phyloP scores from a whole-genome alignment of 2,329 filamentous ascomycete genomes.

The Claviceps sp. region DNA sequence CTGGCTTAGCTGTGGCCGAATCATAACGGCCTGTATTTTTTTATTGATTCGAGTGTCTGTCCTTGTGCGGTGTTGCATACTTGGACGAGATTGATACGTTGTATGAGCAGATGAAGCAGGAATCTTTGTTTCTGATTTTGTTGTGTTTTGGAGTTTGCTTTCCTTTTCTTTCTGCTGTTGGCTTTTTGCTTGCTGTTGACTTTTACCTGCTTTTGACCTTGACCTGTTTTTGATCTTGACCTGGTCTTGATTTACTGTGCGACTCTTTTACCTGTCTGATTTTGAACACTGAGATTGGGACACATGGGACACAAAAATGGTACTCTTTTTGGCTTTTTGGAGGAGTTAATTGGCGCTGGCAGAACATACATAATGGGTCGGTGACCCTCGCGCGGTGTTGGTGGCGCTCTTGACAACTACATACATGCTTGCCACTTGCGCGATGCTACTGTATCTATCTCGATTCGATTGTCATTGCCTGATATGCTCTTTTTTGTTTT shows the following conservation, averaged over 20 bases:
- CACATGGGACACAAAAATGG: no score
- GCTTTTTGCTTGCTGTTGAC: no score
- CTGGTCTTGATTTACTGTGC: no score
- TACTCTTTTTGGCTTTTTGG: no score
- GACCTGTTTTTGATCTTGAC: no score
- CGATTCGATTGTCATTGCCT: background rate
- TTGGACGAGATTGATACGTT: background rate
- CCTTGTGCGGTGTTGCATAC: background rate
- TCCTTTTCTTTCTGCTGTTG: no score
- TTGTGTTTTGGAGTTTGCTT: no score
- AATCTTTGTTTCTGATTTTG: no score
- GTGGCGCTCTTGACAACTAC: background rate
- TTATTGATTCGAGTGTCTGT: background rate
- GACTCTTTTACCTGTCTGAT: no score
- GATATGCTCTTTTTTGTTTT: background rate
- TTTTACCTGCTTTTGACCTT: no score
- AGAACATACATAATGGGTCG: background rate
- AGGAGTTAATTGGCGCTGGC: background rate
- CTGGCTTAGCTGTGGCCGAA: constrained; percentile 18
- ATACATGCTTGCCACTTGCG: background rate
- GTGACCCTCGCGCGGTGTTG: background rate
- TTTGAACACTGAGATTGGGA: no score
- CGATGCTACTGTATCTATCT: background rate
- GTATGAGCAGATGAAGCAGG: no score
- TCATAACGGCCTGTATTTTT: constrained; percentile 8